Base-by-base conservation (phyloP, 805 yeast species). In the Hanseniaspora thailandica region DNA sequence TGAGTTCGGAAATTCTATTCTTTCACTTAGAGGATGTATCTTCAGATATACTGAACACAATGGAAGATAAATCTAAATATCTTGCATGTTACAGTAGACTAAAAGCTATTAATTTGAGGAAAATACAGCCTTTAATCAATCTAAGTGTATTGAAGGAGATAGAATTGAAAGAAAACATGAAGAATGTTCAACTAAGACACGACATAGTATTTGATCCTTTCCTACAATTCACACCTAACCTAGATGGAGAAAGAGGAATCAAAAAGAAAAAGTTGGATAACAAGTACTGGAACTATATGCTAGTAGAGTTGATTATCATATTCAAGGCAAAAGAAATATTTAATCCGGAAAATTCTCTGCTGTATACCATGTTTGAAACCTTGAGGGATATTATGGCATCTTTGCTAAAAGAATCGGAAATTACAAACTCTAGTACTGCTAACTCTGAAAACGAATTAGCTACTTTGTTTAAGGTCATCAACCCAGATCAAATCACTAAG, bases 161-260 rank as follows among this genome's bases (percentile, higher is more conserved):
- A 55, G 97, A 89, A 62, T 69, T 89, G 45, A 84, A 84, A 57
- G 95, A 87, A 63, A 89, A 90, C 51, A 73, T 89, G 59, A 86
- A 85, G 63, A 89, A 89, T 67, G 96, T 96, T 3, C 96, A 87
- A 65, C 71, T 89, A 54, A 77, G 97, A 58, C 97, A 89, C 66
- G 97, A 90, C 65, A 86, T 90, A 52, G 74, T 87, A 13, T 89
- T 89, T 64, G 96, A 89, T 69, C 94, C 96, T 17, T 86, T 85
- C 62, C 72, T 89, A 55, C 96, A 88, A 70, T 86, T 89, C 66
- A 77, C 97, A 64, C 95, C 95, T 28, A 86, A 86, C 62, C 71
- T 88, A 59, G 96, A 86, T 65, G 95, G 95, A 49, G 97, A 89
- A 68, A 72, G 96, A 49, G 95, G 95, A 26, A 75, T 80, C 56